Base-by-base conservation (phyloP, 768 basidiomycete species). In the Macrolepiota albuminosa region DNA sequence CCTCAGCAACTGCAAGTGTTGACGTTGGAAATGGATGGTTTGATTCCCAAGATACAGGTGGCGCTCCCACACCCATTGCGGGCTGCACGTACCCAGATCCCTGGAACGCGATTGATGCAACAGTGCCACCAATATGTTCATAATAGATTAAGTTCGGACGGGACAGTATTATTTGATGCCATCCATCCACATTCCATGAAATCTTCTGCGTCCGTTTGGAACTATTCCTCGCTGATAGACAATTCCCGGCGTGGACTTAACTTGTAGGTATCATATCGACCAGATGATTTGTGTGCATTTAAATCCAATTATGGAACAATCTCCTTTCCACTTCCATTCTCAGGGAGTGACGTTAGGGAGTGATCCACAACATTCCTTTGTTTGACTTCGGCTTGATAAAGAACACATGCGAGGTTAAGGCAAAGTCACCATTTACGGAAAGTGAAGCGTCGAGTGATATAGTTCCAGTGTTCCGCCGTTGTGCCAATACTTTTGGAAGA, bases 51-150 rank as follows among this genome's bases (percentile, higher is more conserved):
- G 86, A 87, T 69, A 81, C 76, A 2, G 69, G 70, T 6, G 70
- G 67, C 1, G 82, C 78, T 4, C 81, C 78, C 47, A 81, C 78
- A 5, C 69, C 77, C 0, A 78, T 85, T 21, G 67, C 77, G 11
- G 84, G 82, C 5, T 90, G 87, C 70, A 60, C 71, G 3, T 87
- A 87, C 69, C 84, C 82, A 29, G 73, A 84, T 66, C 63, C 74
- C 0, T 81, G 76, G 75, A 69, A 76, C 60, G 76, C 78, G 8
- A 43, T 70, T 16, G 66, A 66, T 54, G 71, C 62, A 37, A 61
- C 74, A 26, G 70, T 76, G 37, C 78, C 77, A 45, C 64, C 72
- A 16, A 45, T 58, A 24, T 70, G 70, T 58, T 62, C 47, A 34
- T 61, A 52, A 34, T 46, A 26, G 26, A 53, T 54, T 39, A 45